Evolutionary conservation across 139 green algal genomes (phyloP), one percentile per base, ranked within the genome.

Genomic region (Chlorella ohadii): DNA sequence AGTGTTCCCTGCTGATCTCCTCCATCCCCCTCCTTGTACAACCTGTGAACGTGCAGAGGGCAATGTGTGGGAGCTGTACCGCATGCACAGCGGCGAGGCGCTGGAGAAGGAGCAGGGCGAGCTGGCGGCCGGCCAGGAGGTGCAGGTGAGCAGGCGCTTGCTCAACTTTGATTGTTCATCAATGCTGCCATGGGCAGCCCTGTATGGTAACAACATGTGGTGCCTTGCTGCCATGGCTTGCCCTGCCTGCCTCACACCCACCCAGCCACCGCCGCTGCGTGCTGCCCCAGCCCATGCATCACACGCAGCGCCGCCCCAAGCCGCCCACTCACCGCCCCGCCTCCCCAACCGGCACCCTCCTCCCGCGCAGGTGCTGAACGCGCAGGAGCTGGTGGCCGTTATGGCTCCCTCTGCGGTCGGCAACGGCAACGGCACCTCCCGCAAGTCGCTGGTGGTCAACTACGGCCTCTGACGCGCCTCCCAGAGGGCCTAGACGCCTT

Each of bases 61-160:
- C 77, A 83, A 83, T 23, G 61, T 83, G 1, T 39, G 41, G 56
- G 75, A 72, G 75, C 56, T 81, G 56, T 61, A 71, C 33, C 20
- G 36, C 34, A 74, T 33, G 31, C 67, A 74, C 67, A 33, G 67
- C 33, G 28, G 61, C 27, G 61, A 33, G 61, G 61, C 61, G 17
- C 51, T 59, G 11, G 51, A 59, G 51, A 59, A 59, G 51, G 51
- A 59, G 51, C 51, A 22, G 51, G 51, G 11, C 2, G 51, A 59
- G 51, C 19, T 59, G 34, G 34, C 34, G 19, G 38, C 13, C n/a
- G 64, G 19, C 15, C 4, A n/a, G 4, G 67, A 36, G 11, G 25
- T 41, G 2, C 4, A 36, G 28, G 19, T 41, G n/a, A 3, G 67
- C 16, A 28, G 7, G 1, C 28, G 1, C 9, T 6, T 71, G 64